A percentile compares a stretch with the other conserved stretches of the same genome.
Evolutionary conservation across 495 filamentous ascomycete species (phyloP).

Genomic region (Lepraria neglecta): DNA sequence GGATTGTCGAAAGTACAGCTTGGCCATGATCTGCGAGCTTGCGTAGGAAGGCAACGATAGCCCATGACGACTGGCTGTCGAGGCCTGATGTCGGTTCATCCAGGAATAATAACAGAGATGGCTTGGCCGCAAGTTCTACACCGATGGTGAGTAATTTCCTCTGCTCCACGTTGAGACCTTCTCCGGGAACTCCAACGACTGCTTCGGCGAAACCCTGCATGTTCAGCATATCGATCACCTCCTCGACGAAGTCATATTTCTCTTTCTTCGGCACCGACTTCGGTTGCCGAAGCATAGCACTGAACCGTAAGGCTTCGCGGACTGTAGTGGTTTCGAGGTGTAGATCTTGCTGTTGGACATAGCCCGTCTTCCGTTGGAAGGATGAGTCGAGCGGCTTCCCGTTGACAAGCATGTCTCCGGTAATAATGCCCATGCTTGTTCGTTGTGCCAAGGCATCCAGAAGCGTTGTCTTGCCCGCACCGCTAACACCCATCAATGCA

Average conservation of each 20-base stretch:
- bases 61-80: slow-evolving; percentile 42
- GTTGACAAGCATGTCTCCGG: slow-evolving; percentile 50
- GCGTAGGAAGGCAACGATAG: slow-evolving; percentile 58
- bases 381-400: slow-evolving; percentile 37
- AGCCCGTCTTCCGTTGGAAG: slow-evolving; percentile 44
- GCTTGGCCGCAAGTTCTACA: slow-evolving; percentile 65
- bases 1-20: slow-evolving; percentile 68
- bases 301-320: slow-evolving; percentile 56
- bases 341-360: slow-evolving; percentile 56
- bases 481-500: slow-evolving; percentile 57
- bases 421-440: slow-evolving; percentile 47
- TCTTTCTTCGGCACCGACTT: slow-evolving; percentile 44
- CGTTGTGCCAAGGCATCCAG: slow-evolving; percentile 22
- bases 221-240: slow-evolving; percentile 53
- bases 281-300: slow-evolving; percentile 51
- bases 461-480: slow-evolving; percentile 49
- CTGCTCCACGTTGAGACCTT: slow-evolving; percentile 54
- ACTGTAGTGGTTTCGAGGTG: slow-evolving; percentile 55
- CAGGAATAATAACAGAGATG: slow-evolving; percentile 64
- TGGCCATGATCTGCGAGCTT: slow-evolving; percentile 64
- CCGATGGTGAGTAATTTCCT: slow-evolving; percentile 61
- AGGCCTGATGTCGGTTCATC: slow-evolving; percentile 74
- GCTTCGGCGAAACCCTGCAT: slow-evolving; percentile 51
- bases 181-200: slow-evolving; percentile 47
- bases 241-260: slow-evolving; percentile 55